Evolutionary conservation across 805 yeast species (phyloP), one percentile per base, ranked within the genome.

Genomic region (Suhomyces pyralidae): DNA sequence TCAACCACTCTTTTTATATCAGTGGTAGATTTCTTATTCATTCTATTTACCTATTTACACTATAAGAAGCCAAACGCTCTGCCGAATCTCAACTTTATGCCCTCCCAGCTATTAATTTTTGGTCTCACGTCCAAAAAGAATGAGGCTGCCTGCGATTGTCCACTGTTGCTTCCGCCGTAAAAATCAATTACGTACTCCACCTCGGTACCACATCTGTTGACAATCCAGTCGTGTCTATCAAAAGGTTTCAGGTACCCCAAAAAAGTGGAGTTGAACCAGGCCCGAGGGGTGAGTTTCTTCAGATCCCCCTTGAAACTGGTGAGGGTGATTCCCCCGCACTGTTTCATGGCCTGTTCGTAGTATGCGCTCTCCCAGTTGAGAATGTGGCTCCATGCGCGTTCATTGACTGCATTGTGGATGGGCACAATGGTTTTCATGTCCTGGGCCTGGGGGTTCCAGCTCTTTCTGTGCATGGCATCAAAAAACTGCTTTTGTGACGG

Each of bases 151-250:
- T 51, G 55, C 5, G 63, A 64, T 5, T 36, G 20, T 2, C 24
- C 42, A n/a, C 46, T 43, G 10, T 61, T 61, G 26, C 32, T 46
- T 1, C 65, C 67, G 10, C 82, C 67, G 69, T 93, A 93, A 66
- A 91, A 93, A 68, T 93, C 99, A 62, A 93, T 93, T 44, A 93
- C 97, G 62, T 93, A 93, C 47, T 90, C 97, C 19, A 93, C 80
- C 48, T 81, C 79, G 20, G 73, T 79, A 3, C 98, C 98, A 68
- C 97, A 90, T 50, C 97, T 75, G 61, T 88, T 84, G 9, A 93
- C 80, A 6, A 80, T 76, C 99, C 99, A 93, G 69, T 93, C 99
- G 66, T 93, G 99, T 61, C 99, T 81, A 70, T 93, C 99, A 71
- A 93, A 93, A 0, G 99, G 99, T 55, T 80, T 80, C 48, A 83